Base-by-base conservation (phyloP, 148 eudicot species). In the Beta vulgaris region DNA sequence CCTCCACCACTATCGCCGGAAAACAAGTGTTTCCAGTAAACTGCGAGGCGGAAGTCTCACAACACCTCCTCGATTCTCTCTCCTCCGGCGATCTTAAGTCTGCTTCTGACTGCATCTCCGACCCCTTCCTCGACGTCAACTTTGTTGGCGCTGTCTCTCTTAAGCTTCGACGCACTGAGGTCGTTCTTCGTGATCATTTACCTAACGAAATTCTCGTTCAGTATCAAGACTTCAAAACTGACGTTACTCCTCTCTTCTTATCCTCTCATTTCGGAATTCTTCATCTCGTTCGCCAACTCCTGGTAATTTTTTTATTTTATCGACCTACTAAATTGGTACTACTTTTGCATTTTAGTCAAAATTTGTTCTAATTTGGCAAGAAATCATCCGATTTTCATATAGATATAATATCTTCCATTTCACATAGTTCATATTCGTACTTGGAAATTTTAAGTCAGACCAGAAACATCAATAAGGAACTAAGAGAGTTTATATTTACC, bases 241-340 rank as follows among this genome's bases (percentile, higher is more conserved):
- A 95, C 53, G 99, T 88, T 43, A 92, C 97, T 69, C 80, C 97
- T 3, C 75, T 95, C 83, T 95, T 95, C 71, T 81, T 92, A 25
- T 93, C 96, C 32, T 91, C 79, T 78, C 89, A 85, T 72, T 74
- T 78, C 57, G 97, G 96, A 15, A 83, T 85, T 55, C 43, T 81
- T 72, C 42, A 73, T 67, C 87, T 94, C 73, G 89, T 90, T 11
- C 82, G 89, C 71, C 81, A 81, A 60, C 72, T 81, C 72, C 82
- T 83, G 84, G 85, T 82, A 77, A 49, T 32, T 35, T n/a, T 37
- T 39, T 26, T 36, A 28, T 49, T 49, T 3, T 49, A 3, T 49
- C 3, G 37, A 5, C 19, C 23, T 36, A 1, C 16, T 36, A 4
- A 7, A 39, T 72, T 25, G 0, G 51, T 72, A 53, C 53, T 11